phyloP scores from a whole-genome alignment of 2,329 filamentous ascomycete species.

The Diaporthe vaccinii region DNA sequence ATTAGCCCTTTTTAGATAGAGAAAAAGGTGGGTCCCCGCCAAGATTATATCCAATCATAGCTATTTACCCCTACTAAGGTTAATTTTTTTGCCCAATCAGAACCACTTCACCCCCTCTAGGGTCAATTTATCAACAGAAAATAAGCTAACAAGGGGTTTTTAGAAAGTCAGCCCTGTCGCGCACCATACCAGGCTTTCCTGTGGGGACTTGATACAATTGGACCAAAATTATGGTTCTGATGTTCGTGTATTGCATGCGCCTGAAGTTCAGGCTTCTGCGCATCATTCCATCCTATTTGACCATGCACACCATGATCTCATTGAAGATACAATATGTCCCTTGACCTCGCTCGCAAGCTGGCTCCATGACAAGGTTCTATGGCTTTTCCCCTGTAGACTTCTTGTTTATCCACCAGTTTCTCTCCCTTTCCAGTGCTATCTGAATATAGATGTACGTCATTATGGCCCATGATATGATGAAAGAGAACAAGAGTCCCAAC shows the following conservation, averaged over 20 bases:
- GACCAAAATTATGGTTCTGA: neutral
- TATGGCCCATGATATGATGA: conserved; percentile 36
- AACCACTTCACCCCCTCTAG: too few species aligned
- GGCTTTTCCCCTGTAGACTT: conserved; percentile 29
- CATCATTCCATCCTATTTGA: neutral
- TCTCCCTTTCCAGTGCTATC: conserved; percentile 37
- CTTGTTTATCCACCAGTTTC: conserved; percentile 37
- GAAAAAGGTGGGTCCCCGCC: too few species aligned
- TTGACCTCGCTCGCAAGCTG: neutral
- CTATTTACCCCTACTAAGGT: too few species aligned
- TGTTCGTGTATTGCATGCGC: neutral
- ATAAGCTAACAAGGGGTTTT: too few species aligned
- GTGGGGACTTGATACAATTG: neutral
- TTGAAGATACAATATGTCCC: neutral
- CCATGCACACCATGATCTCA: neutral
- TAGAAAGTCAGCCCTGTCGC: too few species aligned
- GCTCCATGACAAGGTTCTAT: neutral
- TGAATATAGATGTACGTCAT: conserved; percentile 37
- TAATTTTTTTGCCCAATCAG: too few species aligned
- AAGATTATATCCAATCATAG: too few species aligned
- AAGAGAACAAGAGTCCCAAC: conserved; percentile 38
- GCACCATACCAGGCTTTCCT: too few species aligned
- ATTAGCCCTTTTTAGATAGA: too few species aligned
- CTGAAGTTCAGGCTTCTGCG: neutral
- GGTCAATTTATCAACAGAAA: too few species aligned